A percentile compares a stretch with the other conserved stretches of the same genome.
phyloP scores from a whole-genome alignment of 768 basidiomycete species.

The Tylopilus subfusipes region DNA sequence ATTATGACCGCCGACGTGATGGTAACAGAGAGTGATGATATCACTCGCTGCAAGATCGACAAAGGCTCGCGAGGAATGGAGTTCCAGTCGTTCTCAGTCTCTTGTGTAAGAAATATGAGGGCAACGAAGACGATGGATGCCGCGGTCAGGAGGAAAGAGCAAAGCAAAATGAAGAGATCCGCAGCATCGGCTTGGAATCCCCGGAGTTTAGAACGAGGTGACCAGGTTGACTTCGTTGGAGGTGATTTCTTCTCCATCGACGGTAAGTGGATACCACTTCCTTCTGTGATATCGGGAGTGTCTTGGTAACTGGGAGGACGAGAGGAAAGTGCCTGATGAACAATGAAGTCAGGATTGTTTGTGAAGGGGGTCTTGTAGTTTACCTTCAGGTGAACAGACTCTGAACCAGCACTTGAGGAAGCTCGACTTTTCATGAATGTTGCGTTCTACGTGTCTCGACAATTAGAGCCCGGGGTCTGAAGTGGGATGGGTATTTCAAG shows the following conservation, averaged over 20 bases:
- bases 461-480: too few species aligned
- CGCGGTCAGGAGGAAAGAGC: neutral
- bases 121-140: neutral
- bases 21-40: neutral
- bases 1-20: slow-evolving; percentile 1
- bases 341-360: neutral
- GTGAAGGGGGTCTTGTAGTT: neutral
- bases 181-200: neutral
- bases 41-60: neutral
- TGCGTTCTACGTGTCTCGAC: neutral
- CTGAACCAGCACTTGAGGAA: neutral
- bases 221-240: neutral
- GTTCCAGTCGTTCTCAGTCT: too few species aligned
- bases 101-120: neutral
- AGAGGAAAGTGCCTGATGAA: neutral
- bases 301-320: neutral
- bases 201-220: too few species aligned
- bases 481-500: neutral
- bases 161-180: neutral
- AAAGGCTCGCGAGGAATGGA: neutral
- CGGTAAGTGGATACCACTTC: neutral
- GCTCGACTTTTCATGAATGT: neutral
- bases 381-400: neutral
- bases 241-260: neutral
- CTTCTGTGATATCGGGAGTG: neutral